These are phyloP conservation scores for Closterium sp. DNA, from an alignment of 139 green algal species.

Conservation along the genomic window DNA sequence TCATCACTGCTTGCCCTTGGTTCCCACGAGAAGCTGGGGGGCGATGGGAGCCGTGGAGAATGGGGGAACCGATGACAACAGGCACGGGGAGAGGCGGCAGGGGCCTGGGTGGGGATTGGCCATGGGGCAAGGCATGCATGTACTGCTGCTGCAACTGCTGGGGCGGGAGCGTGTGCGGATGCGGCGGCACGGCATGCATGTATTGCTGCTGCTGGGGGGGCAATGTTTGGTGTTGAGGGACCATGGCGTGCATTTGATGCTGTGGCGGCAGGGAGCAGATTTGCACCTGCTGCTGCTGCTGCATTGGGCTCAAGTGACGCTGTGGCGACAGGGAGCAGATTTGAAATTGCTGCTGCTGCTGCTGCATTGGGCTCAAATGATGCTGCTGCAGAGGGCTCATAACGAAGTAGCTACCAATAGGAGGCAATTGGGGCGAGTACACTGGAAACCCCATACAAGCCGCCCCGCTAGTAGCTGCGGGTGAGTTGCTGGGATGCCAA, in stretches of 20 bases:
- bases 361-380: not conserved
- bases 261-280: not conserved
- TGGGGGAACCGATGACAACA: not conserved
- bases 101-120: not conserved
- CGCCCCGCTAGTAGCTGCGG: not conserved
- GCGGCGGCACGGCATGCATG: no score
- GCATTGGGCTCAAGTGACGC: not conserved
- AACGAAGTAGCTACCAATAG: not conserved
- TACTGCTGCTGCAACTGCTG: no score
- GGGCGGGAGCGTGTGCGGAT: no score
- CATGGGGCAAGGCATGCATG: not conserved
- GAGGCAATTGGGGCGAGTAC: not conserved
- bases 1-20: no score
- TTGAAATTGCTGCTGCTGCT: not conserved
- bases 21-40: not conserved
- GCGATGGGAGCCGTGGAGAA: not conserved
- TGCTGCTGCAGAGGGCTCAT: not conserved
- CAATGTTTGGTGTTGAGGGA: not conserved
- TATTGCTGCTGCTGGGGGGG: not conserved
- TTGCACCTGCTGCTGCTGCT: not conserved
- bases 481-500: not conserved
- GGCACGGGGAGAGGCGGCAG: not conserved
- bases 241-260: no score
- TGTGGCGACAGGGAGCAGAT: no score
- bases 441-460: not conserved